Percentiles rank a stretch among this genome's conserved stretches.
phyloP scores from a whole-genome alignment of 1,284 basidiomycete species.

The Puccinia triticina region DNA sequence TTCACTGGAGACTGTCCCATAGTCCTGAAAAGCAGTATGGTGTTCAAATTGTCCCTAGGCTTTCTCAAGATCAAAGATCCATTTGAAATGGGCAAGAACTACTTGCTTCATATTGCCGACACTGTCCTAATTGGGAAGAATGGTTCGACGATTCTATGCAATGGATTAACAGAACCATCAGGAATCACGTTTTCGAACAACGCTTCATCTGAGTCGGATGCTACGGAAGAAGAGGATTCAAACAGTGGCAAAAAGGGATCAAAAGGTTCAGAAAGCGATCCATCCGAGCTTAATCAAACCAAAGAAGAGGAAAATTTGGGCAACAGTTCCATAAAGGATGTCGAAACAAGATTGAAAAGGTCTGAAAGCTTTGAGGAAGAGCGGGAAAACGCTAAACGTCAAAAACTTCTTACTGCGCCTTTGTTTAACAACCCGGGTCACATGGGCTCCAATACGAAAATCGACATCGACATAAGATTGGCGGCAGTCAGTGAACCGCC shows the following conservation, averaged over 20 bases:
- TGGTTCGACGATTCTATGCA: constrained; percentile 74
- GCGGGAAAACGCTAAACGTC: no score
- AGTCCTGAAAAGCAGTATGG: constrained; percentile 76
- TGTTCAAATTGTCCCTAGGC: constrained; percentile 81
- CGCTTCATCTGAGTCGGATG: no score
- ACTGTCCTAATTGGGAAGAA: constrained; percentile 78
- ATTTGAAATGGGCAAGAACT: constrained; percentile 71
- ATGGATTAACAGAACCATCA: constrained; percentile 77
- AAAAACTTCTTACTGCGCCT: no score
- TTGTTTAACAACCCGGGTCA: no score
- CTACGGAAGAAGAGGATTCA: no score
- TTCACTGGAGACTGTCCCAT: constrained; percentile 78
- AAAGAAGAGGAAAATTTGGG: constrained; percentile 82
- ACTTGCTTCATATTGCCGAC: constrained; percentile 83
- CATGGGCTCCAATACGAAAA: no score
- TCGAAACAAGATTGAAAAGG: constrained; percentile 60
- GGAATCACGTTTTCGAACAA: constrained; percentile 83
- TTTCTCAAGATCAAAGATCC: constrained; percentile 79
- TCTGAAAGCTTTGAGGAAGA: no score
- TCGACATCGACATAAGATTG: no score
- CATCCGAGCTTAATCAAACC: constrained; percentile 64
- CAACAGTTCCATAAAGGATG: constrained; percentile 65
- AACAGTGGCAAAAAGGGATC: no score
- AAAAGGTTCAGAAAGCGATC: no score
- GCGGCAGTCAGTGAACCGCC: no score